phyloP scores from a whole-genome alignment of 1,284 basidiomycete species.

The Ustilago loliicola region DNA sequence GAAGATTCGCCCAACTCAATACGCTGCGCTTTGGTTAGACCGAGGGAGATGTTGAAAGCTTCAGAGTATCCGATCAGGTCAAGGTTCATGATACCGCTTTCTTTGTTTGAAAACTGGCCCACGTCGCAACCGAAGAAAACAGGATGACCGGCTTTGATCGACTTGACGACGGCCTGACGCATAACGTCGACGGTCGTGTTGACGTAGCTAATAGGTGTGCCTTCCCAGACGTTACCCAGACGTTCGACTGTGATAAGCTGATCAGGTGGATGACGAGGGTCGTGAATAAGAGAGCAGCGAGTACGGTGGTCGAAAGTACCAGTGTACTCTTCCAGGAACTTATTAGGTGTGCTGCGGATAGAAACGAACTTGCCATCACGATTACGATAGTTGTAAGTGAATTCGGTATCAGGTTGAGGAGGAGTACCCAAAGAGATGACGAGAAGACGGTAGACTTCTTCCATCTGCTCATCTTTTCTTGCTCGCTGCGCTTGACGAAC shows the following conservation, averaged over 20 bases:
- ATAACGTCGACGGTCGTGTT: constrained; percentile 86
- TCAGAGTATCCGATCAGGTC: constrained; percentile 79
- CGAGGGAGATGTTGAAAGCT: constrained; percentile 76
- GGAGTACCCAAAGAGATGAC: constrained; percentile 79
- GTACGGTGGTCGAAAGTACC: constrained; percentile 75
- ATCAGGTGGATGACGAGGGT: constrained; percentile 85
- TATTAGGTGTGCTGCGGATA: constrained; percentile 83
- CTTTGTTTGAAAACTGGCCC: constrained; percentile 80
- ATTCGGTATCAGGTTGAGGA: constrained; percentile 54
- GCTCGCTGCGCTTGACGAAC: constrained; percentile 66
- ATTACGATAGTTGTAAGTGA: constrained; percentile 75
- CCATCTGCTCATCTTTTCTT: constrained; percentile 86
- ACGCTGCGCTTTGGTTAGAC: constrained; percentile 84
- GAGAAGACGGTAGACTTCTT: constrained; percentile 88
- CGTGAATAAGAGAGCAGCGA: constrained; percentile 92
- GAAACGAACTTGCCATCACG: constrained; percentile 80
- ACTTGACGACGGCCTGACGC: constrained; percentile 77
- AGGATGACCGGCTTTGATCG: constrained; percentile 88
- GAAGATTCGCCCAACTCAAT: constrained; percentile 83
- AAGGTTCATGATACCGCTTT: constrained; percentile 81
- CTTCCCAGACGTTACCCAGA: constrained; percentile 91
- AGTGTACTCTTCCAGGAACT: constrained; percentile 74
- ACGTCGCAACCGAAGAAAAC: constrained; percentile 94
- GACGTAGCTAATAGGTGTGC: constrained; percentile 83
- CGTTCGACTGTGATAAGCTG: constrained; percentile 93